Base-by-base conservation (phyloP, 352 stramenopile genomes). In the Globisporangium nagaii region DNA sequence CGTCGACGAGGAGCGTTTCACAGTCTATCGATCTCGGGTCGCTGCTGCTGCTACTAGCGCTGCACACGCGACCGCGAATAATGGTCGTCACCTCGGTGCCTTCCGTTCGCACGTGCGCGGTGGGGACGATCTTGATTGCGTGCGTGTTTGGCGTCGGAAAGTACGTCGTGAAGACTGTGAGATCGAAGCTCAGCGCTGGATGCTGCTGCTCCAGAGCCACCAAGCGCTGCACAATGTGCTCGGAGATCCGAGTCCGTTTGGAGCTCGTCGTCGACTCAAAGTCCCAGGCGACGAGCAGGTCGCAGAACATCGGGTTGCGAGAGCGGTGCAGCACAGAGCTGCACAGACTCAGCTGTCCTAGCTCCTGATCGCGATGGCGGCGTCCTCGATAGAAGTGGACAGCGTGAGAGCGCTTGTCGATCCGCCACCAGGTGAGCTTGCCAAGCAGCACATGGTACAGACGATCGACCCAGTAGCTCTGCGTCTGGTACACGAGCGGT, bases 391-490 rank as follows among this genome's bases (percentile, higher is more conserved):
- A 61, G 46, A 55, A 55, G 25, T 73, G 60, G 1, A 66, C 49
- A 5, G 56, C 63, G 25, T 75, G 49, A 22, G 66, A 30, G 20
- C 69, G 63, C 56, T 39, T 73, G 4, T 60, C 49, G 4, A 58
- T 12, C 1, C 57, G 66, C n/a, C 63, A 62, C 22, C 43, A 40
- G 9, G 37, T 44, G 6, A 54, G 53, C 24, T 59, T 59, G 42
- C 37, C 34, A 11, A 59, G 43, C 4, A 55, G 4, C 54, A 40
- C 31, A 34, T 75, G 66, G n/a, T 69, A 54, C 11, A 78, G 31
- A 4, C 66, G 54, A 31, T 78, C 69, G 13, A 64, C 46, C 66
- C 66, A 78, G 30, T 58, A 31, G 45, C 35, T 69, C 13, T 25
- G 43, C 0, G 60, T 62, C 0, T 36, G 15, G 13, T 53, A 50